Base-by-base conservation (phyloP, 1,284 basidiomycete genomes). In the Neonothopanus nambi region DNA sequence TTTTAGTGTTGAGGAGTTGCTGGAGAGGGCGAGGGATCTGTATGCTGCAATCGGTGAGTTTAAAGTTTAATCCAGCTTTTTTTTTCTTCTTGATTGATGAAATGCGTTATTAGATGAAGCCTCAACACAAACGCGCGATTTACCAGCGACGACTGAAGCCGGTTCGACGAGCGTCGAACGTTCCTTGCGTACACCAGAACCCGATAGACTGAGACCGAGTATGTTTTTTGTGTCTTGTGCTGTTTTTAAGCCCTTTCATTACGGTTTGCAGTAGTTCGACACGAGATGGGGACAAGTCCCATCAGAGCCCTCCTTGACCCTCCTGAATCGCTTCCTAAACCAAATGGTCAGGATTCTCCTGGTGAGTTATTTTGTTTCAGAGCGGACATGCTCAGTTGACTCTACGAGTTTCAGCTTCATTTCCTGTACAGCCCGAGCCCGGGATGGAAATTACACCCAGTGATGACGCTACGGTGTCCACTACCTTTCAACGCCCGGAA, bases 21-120 rank as follows among this genome's bases (percentile, higher is more conserved):
- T 54, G 9, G 52, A 54, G 24, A 46, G 52, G 47, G 21, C 40
- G 12, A 26, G 20, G 33, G 52, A 54, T 43, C 52, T 45, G 28
- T 40, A 42, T 18, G 51, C 51, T 24, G 13, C 37, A 20, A 15
- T 12, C 24, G 44, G 52, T 48, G 20, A 38, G 52, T 48, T 18
- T 37, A 18, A n/a, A n/a, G 15, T 35, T 5, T 23, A 23, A 9
- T 3, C 11, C 11, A 18, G 24, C 17, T 46, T 40, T 13, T n/a
- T 46, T 11, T 33, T 33, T 23, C n/a, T 33, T 20, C n/a, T 24
- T 47, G 8, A 43, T 6, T 24, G 5, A n/a, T n/a, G n/a, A n/a
- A n/a, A 21, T 12, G 17, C 41, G 26, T 24, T 24, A 20, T 26
- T 17, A 17, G 17, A 12, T 11, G 26, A 18, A 30, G 39, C 40